phyloP scores from a whole-genome alignment of 2,329 filamentous ascomycete genomes.

The Aulographum hederae region DNA sequence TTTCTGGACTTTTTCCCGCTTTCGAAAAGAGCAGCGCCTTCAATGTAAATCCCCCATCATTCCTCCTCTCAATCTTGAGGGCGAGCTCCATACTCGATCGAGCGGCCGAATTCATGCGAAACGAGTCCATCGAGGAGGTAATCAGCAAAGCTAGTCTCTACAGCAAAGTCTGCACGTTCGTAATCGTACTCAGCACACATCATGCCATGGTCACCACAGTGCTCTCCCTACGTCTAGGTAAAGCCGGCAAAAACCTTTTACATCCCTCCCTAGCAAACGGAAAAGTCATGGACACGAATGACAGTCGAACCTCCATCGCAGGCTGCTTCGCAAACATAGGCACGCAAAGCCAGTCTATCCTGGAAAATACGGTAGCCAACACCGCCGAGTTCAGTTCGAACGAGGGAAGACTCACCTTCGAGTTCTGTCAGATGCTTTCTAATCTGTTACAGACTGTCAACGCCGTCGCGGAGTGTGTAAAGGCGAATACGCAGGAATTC shows the following conservation, averaged over 20 bases:
- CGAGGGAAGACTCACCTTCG: slow-evolving; percentile 14
- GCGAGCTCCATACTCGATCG: slow-evolving; percentile 19
- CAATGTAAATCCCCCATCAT: slow-evolving; percentile 13
- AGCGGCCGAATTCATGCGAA: slow-evolving; percentile 19
- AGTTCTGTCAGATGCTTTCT: slow-evolving; percentile 15
- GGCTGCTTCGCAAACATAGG: neutral
- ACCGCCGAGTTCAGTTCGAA: slow-evolving; percentile 9
- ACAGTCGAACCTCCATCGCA: slow-evolving; percentile 12
- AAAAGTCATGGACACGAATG: too few relatives aligned
- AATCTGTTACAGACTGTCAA: too few relatives aligned
- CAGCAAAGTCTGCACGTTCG: slow-evolving; percentile 19
- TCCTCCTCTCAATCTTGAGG: slow-evolving; percentile 15
- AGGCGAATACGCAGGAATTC: too few relatives aligned
- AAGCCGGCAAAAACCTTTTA: slow-evolving; percentile 16
- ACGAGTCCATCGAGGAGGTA: slow-evolving; percentile 22
- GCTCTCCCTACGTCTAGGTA: slow-evolving; percentile 16
- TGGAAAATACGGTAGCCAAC: neutral
- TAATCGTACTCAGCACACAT: slow-evolving; percentile 17
- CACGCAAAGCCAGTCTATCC: neutral
- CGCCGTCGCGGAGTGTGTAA: too few relatives aligned
- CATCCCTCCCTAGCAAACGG: slow-evolving; percentile 10
- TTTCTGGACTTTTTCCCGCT: slow-evolving; percentile 12
- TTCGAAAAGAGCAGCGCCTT: slow-evolving; percentile 10
- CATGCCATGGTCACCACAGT: slow-evolving; percentile 12
- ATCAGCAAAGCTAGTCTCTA: slow-evolving; percentile 18